Evolutionary conservation across 169 alveolate species (phyloP).

Genomic region (Blepharisma undulans): DNA sequence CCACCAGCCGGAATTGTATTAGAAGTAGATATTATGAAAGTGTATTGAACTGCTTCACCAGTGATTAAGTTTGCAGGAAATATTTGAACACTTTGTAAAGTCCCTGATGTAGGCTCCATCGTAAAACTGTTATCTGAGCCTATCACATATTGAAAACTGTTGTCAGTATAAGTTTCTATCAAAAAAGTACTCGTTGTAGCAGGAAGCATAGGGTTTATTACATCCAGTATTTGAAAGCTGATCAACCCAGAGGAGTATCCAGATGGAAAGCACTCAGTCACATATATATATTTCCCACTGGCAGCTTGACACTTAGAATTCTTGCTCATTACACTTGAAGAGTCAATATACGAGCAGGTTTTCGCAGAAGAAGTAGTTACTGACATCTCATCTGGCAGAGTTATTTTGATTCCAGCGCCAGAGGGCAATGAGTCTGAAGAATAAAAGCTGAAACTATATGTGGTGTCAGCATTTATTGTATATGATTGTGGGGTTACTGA

Average conservation of each 20-base stretch:
- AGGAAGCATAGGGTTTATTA: neutral
- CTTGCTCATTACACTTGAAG: neutral
- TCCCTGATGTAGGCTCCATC: neutral
- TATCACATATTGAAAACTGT: neutral
- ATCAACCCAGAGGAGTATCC: neutral
- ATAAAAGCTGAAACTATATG: neutral
- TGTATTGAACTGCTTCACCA: neutral
- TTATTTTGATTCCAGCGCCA: neutral
- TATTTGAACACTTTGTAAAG: neutral
- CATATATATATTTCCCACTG: neutral
- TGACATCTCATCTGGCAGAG: neutral
- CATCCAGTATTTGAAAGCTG: neutral
- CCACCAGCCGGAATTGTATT: constrained; percentile 2
- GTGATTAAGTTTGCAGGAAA: neutral
- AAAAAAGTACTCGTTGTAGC: neutral
- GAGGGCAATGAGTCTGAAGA: neutral
- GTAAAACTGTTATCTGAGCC: neutral
- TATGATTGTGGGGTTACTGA: neutral
- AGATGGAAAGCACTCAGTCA: neutral
- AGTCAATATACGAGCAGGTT: neutral
- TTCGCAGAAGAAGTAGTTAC: neutral
- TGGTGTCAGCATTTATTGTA: neutral
- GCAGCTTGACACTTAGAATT: neutral
- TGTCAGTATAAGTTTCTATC: neutral
- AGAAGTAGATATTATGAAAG: neutral